These are phyloP conservation scores for Firmiana major DNA, from an alignment of 345 rosid genomes.

Conservation along the genomic window DNA sequence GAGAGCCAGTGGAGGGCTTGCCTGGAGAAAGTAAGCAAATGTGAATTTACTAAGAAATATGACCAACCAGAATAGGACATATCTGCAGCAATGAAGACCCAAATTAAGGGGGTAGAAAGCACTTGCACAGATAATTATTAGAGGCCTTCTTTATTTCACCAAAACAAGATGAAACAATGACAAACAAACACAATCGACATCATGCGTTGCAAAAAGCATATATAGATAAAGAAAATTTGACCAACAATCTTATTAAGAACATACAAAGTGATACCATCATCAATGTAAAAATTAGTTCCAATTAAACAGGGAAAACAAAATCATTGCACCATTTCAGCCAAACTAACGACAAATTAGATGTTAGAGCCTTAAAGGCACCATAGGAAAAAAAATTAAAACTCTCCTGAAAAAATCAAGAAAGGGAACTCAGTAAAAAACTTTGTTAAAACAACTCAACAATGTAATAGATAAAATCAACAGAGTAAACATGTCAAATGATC, in stretches of 20 bases:
- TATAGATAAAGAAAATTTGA: not conserved
- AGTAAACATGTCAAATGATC: not conserved
- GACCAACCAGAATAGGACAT: constrained; percentile 92
- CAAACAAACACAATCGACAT: not conserved
- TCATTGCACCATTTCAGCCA: not conserved
- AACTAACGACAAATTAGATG: not conserved
- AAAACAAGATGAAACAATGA: not conserved
- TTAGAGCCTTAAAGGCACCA: not conserved
- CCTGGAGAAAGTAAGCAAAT: constrained; percentile 98
- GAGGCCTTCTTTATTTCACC: not conserved
- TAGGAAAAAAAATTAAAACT: not conserved
- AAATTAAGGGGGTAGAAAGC: not conserved
- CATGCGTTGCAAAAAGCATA: not conserved
- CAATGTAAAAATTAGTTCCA: not conserved
- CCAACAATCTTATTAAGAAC: not conserved
- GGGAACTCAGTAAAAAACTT: not conserved
- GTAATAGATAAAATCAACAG: not conserved
- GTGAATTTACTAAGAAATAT: constrained; percentile 79
- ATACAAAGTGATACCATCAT: not conserved
- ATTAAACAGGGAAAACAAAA: not conserved
- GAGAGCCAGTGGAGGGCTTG: constrained; percentile 31
- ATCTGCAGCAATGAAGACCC: constrained; percentile 44
- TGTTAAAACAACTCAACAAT: not conserved
- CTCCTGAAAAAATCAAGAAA: not conserved
- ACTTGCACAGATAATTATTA: not conserved